These are phyloP conservation scores for Pleurozium schreberi DNA, from an alignment of 225 moss, liverwort and hornwort genomes.

Conservation along the genomic window DNA sequence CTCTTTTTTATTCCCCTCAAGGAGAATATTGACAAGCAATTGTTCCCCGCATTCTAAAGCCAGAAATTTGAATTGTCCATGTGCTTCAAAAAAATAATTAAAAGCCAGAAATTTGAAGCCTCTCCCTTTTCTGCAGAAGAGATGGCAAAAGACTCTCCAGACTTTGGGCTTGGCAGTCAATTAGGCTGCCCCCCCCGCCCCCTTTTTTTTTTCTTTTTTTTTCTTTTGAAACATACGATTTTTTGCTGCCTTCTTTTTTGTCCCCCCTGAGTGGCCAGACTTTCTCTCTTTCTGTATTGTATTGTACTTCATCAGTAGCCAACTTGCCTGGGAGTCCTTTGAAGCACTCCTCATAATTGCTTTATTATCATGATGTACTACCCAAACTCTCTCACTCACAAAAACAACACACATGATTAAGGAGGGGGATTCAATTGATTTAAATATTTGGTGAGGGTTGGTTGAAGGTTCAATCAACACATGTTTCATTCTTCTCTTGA, in stretches of 20 bases:
- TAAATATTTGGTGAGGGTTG: neutral
- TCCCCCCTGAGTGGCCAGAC: neutral
- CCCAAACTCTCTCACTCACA: neutral
- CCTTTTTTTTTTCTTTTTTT: too few species aligned
- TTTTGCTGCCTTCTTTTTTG: too few species aligned
- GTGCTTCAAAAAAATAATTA: too few species aligned
- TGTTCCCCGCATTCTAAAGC: neutral
- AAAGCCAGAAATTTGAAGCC: neutral
- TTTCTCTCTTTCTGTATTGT: neutral
- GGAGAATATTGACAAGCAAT: neutral
- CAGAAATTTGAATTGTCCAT: neutral
- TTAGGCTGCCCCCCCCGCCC: neutral
- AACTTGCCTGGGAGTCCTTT: neutral
- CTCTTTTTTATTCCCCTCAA: neutral
- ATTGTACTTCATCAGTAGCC: neutral
- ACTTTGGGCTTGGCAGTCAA: constrained; percentile 19
- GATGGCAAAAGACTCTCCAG: neutral
- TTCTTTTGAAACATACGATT: too few species aligned
- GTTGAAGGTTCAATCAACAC: neutral
- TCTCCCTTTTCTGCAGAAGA: neutral
- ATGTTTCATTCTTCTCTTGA: neutral
- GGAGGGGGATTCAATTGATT: neutral
- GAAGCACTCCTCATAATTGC: neutral
- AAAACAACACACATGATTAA: neutral
- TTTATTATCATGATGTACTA: neutral